Percentiles rank a stretch among this genome's conserved stretches.
These are phyloP conservation scores for Neurospora tetrasperma DNA, from an alignment of 495 filamentous ascomycete species.

Conservation along the genomic window DNA sequence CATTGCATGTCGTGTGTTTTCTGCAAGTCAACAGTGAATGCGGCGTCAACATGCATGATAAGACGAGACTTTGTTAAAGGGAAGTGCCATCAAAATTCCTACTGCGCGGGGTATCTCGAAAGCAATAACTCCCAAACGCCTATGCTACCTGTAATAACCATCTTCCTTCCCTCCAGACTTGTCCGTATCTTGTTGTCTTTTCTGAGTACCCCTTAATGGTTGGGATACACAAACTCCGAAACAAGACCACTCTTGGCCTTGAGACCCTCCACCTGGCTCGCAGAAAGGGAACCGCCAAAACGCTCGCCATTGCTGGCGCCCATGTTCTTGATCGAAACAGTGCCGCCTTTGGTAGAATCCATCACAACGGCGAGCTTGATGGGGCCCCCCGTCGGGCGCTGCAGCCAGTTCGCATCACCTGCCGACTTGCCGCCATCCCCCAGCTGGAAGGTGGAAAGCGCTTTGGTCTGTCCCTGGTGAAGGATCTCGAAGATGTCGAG, in stretches of 20 bases:
- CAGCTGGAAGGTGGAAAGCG: slow-evolving; percentile 50
- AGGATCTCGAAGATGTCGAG: slow-evolving; percentile 63
- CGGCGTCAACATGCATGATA: not conserved
- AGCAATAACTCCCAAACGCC: not conserved
- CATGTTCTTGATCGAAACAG: not conserved
- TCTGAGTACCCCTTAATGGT: not conserved
- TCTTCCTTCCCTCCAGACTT: not conserved
- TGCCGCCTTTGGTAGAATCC: slow-evolving; percentile 11
- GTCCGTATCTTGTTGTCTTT: not conserved
- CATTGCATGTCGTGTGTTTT: not conserved
- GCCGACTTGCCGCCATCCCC: slow-evolving; percentile 17
- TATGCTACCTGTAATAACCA: not conserved
- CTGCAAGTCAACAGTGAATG: not conserved
- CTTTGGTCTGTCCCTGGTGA: slow-evolving; percentile 31
- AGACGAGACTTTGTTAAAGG: not conserved
- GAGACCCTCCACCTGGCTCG: not conserved
- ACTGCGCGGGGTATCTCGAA: not conserved
- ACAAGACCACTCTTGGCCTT: not conserved
- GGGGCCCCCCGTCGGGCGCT: slow-evolving; percentile 40
- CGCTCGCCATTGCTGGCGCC: not conserved
- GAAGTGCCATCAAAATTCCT: not conserved
- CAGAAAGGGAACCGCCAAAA: not conserved
- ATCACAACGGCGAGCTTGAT: slow-evolving; percentile 55
- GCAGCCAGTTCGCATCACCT: slow-evolving; percentile 53
- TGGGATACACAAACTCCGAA: not conserved